Evolutionary conservation across 352 stramenopile species (phyloP).

Genomic region (Albugo candida): DNA sequence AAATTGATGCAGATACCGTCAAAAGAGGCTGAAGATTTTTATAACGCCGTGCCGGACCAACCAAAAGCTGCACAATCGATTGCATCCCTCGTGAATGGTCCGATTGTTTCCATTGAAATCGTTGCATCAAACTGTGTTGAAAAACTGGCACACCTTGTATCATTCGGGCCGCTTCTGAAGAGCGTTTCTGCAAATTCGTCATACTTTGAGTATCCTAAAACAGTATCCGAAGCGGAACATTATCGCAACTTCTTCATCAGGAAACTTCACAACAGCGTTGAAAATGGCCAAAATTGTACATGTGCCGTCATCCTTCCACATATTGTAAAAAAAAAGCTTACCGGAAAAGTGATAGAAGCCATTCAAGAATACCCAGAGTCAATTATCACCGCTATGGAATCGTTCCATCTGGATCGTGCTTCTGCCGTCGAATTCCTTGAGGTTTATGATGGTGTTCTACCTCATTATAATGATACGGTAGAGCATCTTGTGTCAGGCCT

Average conservation of each 20-base stretch:
- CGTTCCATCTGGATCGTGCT: conserved; percentile 77
- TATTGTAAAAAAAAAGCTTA: conserved; percentile 70
- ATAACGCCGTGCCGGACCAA: conserved; percentile 13
- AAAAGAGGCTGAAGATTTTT: conserved; percentile 31
- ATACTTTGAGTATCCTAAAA: conserved; percentile 31
- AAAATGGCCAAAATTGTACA: conserved; percentile 75
- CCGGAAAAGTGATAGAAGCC: conserved; percentile 63
- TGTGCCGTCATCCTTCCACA: conserved; percentile 86
- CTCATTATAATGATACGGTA: conserved; percentile 78
- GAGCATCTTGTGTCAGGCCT: conserved; percentile 77
- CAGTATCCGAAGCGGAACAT: conserved; percentile 31
- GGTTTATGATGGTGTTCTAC: conserved; percentile 81
- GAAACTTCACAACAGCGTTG: conserved; percentile 27
- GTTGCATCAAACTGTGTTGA: conserved; percentile 53
- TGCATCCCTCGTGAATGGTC: conserved; percentile 13
- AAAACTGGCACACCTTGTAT: conserved; percentile 35
- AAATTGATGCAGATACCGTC: conserved; percentile 47
- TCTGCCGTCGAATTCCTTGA: conserved; percentile 83
- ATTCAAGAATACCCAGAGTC: conserved; percentile 55
- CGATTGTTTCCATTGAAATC: conserved; percentile 54
- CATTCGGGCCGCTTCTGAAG: conserved; percentile 19
- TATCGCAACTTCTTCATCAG: conserved; percentile 45
- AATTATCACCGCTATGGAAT: conserved; percentile 70
- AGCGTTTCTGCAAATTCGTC: background rate
- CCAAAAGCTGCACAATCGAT: no score